Evolutionary conservation across 768 basidiomycete species (phyloP), one percentile per base, ranked within the genome.

Genomic region (Termitomyces sp.): DNA sequence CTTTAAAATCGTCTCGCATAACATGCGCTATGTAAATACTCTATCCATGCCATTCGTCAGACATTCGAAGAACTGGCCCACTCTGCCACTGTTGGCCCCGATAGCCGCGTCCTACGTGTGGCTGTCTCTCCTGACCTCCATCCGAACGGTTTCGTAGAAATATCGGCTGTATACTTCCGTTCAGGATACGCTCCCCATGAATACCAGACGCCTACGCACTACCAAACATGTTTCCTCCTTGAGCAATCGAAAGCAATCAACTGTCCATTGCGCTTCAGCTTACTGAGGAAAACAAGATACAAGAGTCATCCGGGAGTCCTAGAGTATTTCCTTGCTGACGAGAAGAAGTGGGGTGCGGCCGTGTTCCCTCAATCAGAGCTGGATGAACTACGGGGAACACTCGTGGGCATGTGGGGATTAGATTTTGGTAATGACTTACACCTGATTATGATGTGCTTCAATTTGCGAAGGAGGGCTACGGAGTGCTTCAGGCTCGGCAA

Each of bases 241-340:
- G 95, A 98, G 69, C 79, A 84, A 39, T 91, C 89, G 6, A 76
- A 72, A 52, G 93, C 96, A 0, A 94, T 95, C 77, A 96, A 98
- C 62, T 99, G 96, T 67, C 96, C 96, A 84, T 98, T 63, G 86
- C 89, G 5, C 80, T 98, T 14, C 96, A 98, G 63, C 84, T 98
- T n/a, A 93, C 95, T 0, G 96, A 96, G 0, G 87, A 89, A 4
- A 99, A 99, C 79, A 97, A 97, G 68, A 85, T 99, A 0, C 96
- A 98, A 71, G 87, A 98, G 66, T 7, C 81, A 84, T 27, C 83
- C 85, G 0, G 87, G 87, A 1, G 73, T 91, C 7, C 77, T 96
- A 22, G 91, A 93, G 64, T 74, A 76, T 14, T 95, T 95, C 74
- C 76, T 95, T 37, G 69, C 68, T 22, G 69, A 80, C 58, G 59